Percentiles rank a stretch among this genome's conserved stretches.
Conservation (phyloP, 2,329 filamentous ascomycete species). For the Ambrosiella cleistominuta region DNA sequence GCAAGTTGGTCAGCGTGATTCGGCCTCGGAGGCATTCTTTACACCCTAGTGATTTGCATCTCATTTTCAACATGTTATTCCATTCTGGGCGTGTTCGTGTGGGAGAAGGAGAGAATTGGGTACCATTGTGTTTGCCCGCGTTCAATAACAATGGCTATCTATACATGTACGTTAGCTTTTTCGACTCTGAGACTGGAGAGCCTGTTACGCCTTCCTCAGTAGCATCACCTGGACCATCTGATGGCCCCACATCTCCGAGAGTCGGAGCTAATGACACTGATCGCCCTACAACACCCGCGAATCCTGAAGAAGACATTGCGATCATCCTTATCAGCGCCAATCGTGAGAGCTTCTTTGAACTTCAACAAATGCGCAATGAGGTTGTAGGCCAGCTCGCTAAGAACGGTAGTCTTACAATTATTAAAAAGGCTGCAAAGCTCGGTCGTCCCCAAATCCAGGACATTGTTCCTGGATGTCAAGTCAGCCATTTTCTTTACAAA, state of each 20-base stretch:
- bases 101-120: slow-evolving; percentile 88
- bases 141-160: slow-evolving; percentile 95
- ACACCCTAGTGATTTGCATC: slow-evolving; percentile 83
- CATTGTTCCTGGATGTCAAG: slow-evolving; percentile 59
- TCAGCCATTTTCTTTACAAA: slow-evolving; percentile 93
- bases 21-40: slow-evolving; percentile 86
- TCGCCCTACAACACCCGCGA: slow-evolving; percentile 21
- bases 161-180: slow-evolving; percentile 98
- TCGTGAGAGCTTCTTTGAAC: slow-evolving; percentile 81
- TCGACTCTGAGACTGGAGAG: slow-evolving; percentile 38
- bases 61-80: slow-evolving; percentile 99
- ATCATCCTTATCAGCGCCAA: slow-evolving; percentile 83
- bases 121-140: slow-evolving; percentile 82
- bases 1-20: slow-evolving; percentile 84
- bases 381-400: slow-evolving; percentile 53
- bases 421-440: slow-evolving; percentile 50
- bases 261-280: not conserved
- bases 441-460: slow-evolving; percentile 58
- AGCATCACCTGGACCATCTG: not conserved
- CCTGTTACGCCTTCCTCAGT: slow-evolving; percentile 1
- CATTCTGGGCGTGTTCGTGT: slow-evolving; percentile 83
- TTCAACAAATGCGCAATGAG: slow-evolving; percentile 55
- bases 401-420: slow-evolving; percentile 57
- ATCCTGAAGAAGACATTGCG: slow-evolving; percentile 64
- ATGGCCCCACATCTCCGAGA: not conserved